These are phyloP conservation scores for Solanum dulcamara DNA, from an alignment of 257 asterid genomes.

Conservation along the genomic window DNA sequence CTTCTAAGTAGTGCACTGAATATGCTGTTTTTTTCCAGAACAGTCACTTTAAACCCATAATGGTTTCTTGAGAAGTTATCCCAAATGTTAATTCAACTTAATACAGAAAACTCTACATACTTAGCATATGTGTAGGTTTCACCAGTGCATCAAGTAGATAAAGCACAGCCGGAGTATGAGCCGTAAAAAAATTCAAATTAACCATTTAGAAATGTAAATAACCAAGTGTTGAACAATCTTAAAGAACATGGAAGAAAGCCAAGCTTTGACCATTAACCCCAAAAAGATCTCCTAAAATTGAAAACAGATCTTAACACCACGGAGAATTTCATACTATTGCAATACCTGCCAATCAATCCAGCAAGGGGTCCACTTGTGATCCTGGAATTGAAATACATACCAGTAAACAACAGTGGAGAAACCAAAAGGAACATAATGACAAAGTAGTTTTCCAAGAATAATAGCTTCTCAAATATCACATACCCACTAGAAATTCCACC, in stretches of 20 bases:
- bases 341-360: constrained; percentile 94
- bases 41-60: neutral
- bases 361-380: constrained; percentile 94
- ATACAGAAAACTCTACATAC: neutral
- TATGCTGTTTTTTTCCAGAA: neutral
- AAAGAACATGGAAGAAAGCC: neutral
- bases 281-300: neutral
- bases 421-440: neutral
- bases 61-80: neutral
- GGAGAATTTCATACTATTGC: neutral
- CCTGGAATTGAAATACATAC: constrained; percentile 33
- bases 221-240: neutral
- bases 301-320: neutral
- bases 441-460: neutral
- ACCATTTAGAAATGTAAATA: neutral
- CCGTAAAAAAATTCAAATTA: neutral
- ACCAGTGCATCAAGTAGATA: neutral
- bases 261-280: neutral
- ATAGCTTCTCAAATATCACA: constrained; percentile 16
- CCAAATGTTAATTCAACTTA: neutral
- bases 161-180: neutral
- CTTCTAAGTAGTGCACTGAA: neutral
- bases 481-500: constrained; percentile 99
- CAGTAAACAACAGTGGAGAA: constrained; percentile 1
- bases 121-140: neutral